phyloP scores from a whole-genome alignment of 176 grass and related monocot species.

The Miscanthus lutarioriparius region DNA sequence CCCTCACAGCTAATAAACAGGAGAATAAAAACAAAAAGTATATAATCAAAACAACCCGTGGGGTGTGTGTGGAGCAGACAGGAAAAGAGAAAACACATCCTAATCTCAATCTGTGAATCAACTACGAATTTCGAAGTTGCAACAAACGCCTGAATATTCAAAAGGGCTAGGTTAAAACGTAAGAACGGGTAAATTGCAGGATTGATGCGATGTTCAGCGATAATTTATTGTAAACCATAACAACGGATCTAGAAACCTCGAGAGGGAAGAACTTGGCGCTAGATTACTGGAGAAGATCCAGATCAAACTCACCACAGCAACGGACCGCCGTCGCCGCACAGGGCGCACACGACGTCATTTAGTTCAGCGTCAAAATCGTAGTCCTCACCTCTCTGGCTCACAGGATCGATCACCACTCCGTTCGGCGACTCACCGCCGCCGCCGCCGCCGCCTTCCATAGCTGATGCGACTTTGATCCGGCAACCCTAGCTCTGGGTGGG shows the following conservation, averaged over 20 bases:
- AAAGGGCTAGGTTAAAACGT: neutral
- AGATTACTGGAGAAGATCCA: neutral
- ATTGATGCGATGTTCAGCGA: neutral
- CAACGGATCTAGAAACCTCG: neutral
- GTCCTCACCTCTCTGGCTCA: neutral
- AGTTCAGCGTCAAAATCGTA: neutral
- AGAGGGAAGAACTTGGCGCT: neutral
- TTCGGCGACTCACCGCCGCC: neutral
- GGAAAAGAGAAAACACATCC: no score
- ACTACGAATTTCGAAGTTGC: neutral
- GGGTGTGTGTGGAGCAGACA: no score
- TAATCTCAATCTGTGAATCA: neutral
- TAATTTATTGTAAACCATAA: neutral
- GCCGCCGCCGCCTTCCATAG: neutral
- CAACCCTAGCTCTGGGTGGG: neutral
- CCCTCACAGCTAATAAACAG: conserved; percentile 3
- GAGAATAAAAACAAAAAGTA: neutral
- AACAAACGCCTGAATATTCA: neutral
- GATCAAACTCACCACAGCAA: neutral
- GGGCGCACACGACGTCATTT: neutral
- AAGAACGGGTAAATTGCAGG: neutral
- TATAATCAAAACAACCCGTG: neutral
- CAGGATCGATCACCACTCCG: conserved; percentile 1
- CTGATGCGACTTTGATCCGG: neutral
- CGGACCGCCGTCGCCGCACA: neutral